Conservation (phyloP, 2,329 filamentous ascomycete genomes). For the Orbilia ellipsospora region DNA sequence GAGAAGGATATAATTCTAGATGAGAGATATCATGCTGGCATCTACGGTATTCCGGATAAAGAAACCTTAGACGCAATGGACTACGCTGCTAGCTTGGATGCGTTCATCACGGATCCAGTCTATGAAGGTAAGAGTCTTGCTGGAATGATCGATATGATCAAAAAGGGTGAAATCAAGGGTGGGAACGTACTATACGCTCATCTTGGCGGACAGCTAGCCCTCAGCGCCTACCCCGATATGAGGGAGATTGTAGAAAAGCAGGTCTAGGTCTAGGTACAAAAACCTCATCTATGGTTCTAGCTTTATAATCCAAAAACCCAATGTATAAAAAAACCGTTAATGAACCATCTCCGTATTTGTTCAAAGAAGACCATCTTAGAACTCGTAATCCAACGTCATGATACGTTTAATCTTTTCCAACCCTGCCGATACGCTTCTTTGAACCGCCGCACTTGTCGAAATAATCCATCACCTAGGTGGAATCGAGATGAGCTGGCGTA, state of each 20-base stretch:
- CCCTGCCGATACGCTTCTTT: slow-evolving; percentile 31
- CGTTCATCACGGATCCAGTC: slow-evolving; percentile 78
- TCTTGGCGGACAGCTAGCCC: slow-evolving; percentile 75
- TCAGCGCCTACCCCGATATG: slow-evolving; percentile 67
- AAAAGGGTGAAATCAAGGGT: slow-evolving; percentile 70
- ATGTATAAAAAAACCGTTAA: too few species aligned
- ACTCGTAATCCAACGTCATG: not conserved
- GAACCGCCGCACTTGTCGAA: slow-evolving; percentile 15
- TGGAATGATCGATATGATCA: slow-evolving; percentile 76
- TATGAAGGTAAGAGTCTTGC: slow-evolving; percentile 81
- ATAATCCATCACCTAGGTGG: slow-evolving; percentile 16
- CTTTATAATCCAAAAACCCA: not conserved
- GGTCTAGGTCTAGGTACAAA: slow-evolving; percentile 1
- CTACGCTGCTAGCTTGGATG: slow-evolving; percentile 75
- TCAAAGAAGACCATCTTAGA: too few species aligned
- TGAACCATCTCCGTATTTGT: too few species aligned
- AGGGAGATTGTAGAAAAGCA: slow-evolving; percentile 42
- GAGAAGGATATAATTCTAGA: slow-evolving; percentile 73
- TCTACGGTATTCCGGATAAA: slow-evolving; percentile 75
- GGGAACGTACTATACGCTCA: slow-evolving; percentile 79
- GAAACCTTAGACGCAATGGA: slow-evolving; percentile 75
- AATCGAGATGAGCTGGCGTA: slow-evolving; percentile 2
- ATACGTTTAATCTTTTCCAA: slow-evolving; percentile 10
- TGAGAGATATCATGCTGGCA: slow-evolving; percentile 73
- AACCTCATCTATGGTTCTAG: not conserved